These are phyloP conservation scores for Magnolia officinalis DNA, from an alignment of 164 flowering plant species.

Conservation along the genomic window DNA sequence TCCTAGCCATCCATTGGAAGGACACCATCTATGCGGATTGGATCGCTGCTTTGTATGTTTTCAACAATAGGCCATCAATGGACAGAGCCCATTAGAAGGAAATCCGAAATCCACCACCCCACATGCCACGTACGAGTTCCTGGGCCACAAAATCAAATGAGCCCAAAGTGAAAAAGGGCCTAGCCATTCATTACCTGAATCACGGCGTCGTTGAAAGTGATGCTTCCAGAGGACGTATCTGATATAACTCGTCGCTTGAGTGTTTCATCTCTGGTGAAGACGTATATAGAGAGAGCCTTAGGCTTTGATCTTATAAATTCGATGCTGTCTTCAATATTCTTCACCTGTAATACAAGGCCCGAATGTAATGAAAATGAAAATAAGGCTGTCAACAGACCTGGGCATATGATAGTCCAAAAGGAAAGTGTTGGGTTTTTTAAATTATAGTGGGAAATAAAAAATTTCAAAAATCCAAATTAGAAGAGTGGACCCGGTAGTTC, in stretches of 20 bases:
- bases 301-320: conserved; percentile 80
- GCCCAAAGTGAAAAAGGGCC: not conserved
- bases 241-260: conserved; percentile 46
- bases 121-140: too few species aligned
- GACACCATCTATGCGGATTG: too few species aligned
- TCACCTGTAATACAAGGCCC: conserved; percentile 41
- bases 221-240: conserved; percentile 80
- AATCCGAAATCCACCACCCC: too few species aligned
- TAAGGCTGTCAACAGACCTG: not conserved
- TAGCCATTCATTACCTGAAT: conserved; percentile 47
- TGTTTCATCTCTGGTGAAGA: conserved; percentile 57
- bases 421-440: not conserved
- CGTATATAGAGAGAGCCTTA: conserved; percentile 71
- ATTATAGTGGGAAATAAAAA: too few species aligned
- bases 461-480: too few species aligned
- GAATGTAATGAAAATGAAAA: not conserved
- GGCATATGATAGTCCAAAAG: not conserved
- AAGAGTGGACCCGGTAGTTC: too few species aligned
- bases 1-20: too few species aligned
- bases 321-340: conserved; percentile 72
- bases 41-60: too few species aligned
- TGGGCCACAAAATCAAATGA: too few species aligned
- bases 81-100: too few species aligned
- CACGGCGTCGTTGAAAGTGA: conserved; percentile 65
- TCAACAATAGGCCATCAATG: too few species aligned